phyloP scores from a whole-genome alignment of 257 asterid species.

The Misopates orontium region DNA sequence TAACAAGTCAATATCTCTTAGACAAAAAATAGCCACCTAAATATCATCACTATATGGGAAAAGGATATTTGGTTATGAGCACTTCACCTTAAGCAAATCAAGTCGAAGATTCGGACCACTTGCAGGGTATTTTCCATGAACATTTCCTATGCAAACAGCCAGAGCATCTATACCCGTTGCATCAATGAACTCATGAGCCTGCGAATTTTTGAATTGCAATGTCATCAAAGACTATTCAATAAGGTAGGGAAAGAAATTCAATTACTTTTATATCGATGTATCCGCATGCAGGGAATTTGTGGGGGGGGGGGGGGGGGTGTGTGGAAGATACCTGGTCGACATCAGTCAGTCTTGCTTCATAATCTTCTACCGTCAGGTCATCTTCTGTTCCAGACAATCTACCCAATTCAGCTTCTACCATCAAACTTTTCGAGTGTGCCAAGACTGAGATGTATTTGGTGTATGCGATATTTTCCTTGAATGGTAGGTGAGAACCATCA shows the following conservation, averaged over 20 bases:
- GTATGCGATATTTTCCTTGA: slow-evolving; percentile 67
- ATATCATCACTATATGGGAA: not conserved
- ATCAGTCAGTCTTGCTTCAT: slow-evolving; percentile 87
- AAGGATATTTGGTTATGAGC: slow-evolving; percentile 21
- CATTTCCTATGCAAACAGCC: slow-evolving; percentile 97
- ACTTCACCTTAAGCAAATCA: slow-evolving; percentile 84
- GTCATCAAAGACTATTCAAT: slow-evolving; percentile 15
- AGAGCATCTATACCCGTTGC: slow-evolving; percentile 85
- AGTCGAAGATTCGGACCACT: slow-evolving; percentile 87
- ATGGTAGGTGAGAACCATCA: slow-evolving; percentile 88
- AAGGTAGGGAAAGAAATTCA: not conserved
- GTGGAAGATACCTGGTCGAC: slow-evolving; percentile 59
- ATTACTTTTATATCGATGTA: not conserved
- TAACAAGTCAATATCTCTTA: not conserved
- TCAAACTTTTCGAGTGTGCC: slow-evolving; percentile 61
- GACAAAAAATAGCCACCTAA: not conserved
- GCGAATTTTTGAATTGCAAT: slow-evolving; percentile 27
- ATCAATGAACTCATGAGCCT: slow-evolving; percentile 92
- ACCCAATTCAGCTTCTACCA: slow-evolving; percentile 98
- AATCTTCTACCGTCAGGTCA: slow-evolving; percentile 85
- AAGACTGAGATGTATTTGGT: slow-evolving; percentile 64
- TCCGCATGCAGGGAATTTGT: no score
- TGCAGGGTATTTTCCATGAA: slow-evolving; percentile 91
- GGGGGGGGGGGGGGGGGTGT: no score
- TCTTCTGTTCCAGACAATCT: slow-evolving; percentile 98